Base-by-base conservation (phyloP, 805 yeast genomes). In the Nematodospora valgi region DNA sequence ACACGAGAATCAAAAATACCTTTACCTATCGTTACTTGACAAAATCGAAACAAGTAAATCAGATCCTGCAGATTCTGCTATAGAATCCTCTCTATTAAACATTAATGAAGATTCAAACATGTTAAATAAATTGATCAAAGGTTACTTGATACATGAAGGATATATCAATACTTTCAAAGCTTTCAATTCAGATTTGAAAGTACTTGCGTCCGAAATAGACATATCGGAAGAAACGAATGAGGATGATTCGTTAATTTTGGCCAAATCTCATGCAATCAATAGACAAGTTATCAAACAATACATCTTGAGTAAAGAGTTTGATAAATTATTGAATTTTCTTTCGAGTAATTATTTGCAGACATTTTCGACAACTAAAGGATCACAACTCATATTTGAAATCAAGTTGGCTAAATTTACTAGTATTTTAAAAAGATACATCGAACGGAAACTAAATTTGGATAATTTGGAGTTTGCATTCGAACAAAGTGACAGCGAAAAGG, bases 101-200 rank as follows among this genome's bases (percentile, higher is more conserved):
- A 42, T 51, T 19, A 48, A 51, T 25, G 57, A 58, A 18, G 58
- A 59, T 33, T 51, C 61, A 8, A 30, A 42, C 4, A 38, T 56
- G 19, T 44, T 64, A 23, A 56, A 63, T 34, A 46, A 52, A 11
- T 45, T 66, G 21, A 62, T 67, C 14, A 55, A 57, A 37, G 70
- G 66, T 3, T 64, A 67, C 39, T 48, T 67, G 33, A 51, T 55
- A 17, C 62, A 62, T 17, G 68, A 66, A 46, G 71, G 70, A 1
- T 62, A 58, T 35, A 45, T 59, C 32, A 57, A 58, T 3, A 58
- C 71, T 0, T 54, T 58, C 19, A 53, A 53, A 20, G 56, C 68
- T 3, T 62, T 65, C 34, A 46, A 51, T 12, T 30, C 46, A 1
- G 72, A 67, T 40, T 43, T 66, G 17, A 38, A 38, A 8, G 52